Evolutionary conservation across 2,329 filamentous ascomycete genomes (phyloP).

Genomic region (Simplicillium aogashimaense): DNA sequence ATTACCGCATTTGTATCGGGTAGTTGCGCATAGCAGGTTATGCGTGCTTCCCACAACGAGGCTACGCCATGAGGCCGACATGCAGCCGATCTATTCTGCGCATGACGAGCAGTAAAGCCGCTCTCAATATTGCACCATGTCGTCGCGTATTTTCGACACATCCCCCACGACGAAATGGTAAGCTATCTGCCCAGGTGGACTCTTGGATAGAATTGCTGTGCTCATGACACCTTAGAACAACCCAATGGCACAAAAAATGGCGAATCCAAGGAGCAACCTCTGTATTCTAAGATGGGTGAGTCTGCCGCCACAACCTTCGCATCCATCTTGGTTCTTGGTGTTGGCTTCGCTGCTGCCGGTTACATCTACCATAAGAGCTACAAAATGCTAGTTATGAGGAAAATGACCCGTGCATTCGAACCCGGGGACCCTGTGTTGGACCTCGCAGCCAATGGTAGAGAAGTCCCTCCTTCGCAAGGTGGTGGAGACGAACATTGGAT

Average conservation of each 20-base stretch:
- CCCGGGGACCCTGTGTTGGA: constrained; percentile 86
- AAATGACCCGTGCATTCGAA: constrained; percentile 86
- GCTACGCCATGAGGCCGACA: too few relatives aligned
- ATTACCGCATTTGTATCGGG: too few relatives aligned
- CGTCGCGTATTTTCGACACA: too few relatives aligned
- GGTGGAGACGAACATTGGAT: constrained; percentile 55
- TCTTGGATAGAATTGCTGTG: too few relatives aligned
- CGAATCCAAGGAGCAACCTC: constrained; percentile 18
- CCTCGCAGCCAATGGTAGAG: constrained; percentile 58
- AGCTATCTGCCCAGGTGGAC: too few relatives aligned
- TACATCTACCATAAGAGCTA: constrained; percentile 76
- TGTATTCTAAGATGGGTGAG: constrained; percentile 58
- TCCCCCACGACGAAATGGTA: too few relatives aligned
- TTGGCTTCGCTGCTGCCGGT: constrained; percentile 55
- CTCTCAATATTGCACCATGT: too few relatives aligned
- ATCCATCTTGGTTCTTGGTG: constrained; percentile 61
- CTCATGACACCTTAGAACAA: not conserved
- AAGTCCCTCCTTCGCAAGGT: constrained; percentile 34
- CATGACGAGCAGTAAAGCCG: too few relatives aligned
- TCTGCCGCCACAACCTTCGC: constrained; percentile 66
- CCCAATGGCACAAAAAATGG: not conserved
- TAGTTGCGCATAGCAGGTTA: too few relatives aligned
- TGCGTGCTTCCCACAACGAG: too few relatives aligned
- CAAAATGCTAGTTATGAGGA: constrained; percentile 81
- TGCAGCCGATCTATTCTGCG: too few relatives aligned